Conservation (phyloP, 192 early-diverging fungal species). For the Coemansia sp. region DNA sequence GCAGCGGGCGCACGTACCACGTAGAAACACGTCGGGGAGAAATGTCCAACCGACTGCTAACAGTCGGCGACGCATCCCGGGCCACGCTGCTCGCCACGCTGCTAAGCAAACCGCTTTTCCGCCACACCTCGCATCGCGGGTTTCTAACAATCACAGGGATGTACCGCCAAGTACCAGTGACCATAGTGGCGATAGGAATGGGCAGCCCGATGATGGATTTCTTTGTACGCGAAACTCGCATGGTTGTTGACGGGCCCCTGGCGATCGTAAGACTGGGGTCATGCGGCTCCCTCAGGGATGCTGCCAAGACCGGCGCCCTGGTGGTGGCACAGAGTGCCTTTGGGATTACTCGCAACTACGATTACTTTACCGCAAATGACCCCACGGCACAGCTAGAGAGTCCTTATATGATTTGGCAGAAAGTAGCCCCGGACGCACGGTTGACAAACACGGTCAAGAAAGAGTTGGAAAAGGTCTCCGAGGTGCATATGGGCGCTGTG, state of each 20-base stretch:
- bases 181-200: slow-evolving; percentile 85
- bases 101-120: slow-evolving; percentile 60
- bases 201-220: slow-evolving; percentile 90
- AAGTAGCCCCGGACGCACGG: slow-evolving; percentile 57
- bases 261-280: slow-evolving; percentile 80
- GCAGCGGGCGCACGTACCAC: slow-evolving; percentile 79
- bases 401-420: slow-evolving; percentile 68
- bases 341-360: slow-evolving; percentile 67
- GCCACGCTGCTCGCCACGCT: slow-evolving; percentile 61
- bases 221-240: slow-evolving; percentile 82
- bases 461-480: slow-evolving; percentile 34
- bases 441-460: slow-evolving; percentile 46
- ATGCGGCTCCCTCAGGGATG: slow-evolving; percentile 70
- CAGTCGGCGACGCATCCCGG: slow-evolving; percentile 81
- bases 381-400: slow-evolving; percentile 11
- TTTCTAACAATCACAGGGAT: slow-evolving; percentile 85
- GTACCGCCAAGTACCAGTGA: slow-evolving; percentile 70
- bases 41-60: slow-evolving; percentile 83
- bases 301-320: slow-evolving; percentile 61
- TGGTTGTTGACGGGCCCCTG: slow-evolving; percentile 73
- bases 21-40: slow-evolving; percentile 74
- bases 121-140: slow-evolving; percentile 66
- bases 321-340: slow-evolving; percentile 68
- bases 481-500: slow-evolving; percentile 62
- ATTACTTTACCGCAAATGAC: slow-evolving; percentile 71